A percentile compares a stretch with the other conserved stretches of the same genome.
These are phyloP conservation scores for Chytriomyces hyalinus DNA, from an alignment of 192 early-diverging fungal species.

Conservation along the genomic window DNA sequence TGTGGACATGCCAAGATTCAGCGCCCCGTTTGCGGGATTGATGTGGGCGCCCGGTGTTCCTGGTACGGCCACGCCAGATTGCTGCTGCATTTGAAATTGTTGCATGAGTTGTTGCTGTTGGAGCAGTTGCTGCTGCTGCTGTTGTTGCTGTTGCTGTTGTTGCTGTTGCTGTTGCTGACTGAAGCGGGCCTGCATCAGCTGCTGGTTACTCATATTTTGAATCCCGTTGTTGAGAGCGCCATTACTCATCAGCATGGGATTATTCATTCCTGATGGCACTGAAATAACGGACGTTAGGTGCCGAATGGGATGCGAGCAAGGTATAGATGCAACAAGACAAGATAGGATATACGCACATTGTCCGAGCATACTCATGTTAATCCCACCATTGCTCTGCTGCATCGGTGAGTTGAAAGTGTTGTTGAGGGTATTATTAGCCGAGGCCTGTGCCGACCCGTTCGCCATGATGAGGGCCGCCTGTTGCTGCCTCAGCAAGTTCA, in stretches of 20 bases:
- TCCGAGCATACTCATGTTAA: not conserved
- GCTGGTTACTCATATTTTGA: not conserved
- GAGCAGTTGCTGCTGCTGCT: not conserved
- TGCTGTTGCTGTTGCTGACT: not conserved
- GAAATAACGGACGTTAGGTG: not conserved
- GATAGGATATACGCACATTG: not conserved
- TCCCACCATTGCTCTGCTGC: not conserved
- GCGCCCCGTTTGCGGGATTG: not conserved
- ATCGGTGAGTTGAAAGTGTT: not conserved
- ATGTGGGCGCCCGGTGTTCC: not conserved
- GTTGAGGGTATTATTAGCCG: not conserved
- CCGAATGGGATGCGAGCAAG: not conserved
- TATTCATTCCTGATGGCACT: no score
- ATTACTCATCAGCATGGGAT: no score
- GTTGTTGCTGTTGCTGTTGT: slow-evolving; percentile 1
- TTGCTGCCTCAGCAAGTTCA: not conserved
- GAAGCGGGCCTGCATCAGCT: not conserved
- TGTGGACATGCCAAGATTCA: not conserved
- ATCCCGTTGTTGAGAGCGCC: not conserved
- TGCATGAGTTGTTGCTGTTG: not conserved
- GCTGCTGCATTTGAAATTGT: not conserved
- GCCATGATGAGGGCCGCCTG: not conserved
- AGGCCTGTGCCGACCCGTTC: not conserved
- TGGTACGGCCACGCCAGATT: not conserved
- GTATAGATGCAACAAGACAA: no score